Conservation (phyloP, 2,329 filamentous ascomycete species). For the Dendryphion nanum region DNA sequence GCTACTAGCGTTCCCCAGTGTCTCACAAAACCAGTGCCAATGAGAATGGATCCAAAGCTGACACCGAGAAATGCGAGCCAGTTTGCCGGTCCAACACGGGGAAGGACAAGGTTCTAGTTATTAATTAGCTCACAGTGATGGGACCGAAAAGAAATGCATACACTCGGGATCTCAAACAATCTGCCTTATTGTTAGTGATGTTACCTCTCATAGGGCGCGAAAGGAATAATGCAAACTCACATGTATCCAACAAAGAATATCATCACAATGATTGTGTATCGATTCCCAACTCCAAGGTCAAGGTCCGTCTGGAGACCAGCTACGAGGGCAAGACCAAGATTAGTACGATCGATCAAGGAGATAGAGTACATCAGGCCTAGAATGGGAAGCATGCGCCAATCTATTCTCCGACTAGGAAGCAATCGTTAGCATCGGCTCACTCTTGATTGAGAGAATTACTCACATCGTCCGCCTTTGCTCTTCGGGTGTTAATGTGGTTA, state of each 20-base stretch:
- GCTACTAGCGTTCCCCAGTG: slow-evolving; percentile 19
- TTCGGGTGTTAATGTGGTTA: too few species aligned
- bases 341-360: slow-evolving; percentile 22
- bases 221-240: not conserved
- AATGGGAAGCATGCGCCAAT: slow-evolving; percentile 33
- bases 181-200: too few species aligned
- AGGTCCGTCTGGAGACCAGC: slow-evolving; percentile 17
- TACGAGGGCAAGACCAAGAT: slow-evolving; percentile 23
- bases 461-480: too few species aligned
- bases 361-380: slow-evolving; percentile 32
- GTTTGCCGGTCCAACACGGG: slow-evolving; percentile 27
- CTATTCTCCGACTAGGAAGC: slow-evolving; percentile 30
- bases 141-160: too few species aligned
- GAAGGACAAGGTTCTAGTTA: slow-evolving; percentile 32
- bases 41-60: slow-evolving; percentile 22
- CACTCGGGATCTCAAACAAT: slow-evolving; percentile 33
- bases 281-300: slow-evolving; percentile 11
- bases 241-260: slow-evolving; percentile 30
- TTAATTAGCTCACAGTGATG: too few species aligned
- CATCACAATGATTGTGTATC: slow-evolving; percentile 31
- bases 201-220: too few species aligned
- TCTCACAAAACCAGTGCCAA: slow-evolving; percentile 25
- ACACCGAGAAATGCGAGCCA: slow-evolving; percentile 30
- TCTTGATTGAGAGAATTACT: too few species aligned
- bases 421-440: too few species aligned